phyloP scores from a whole-genome alignment of 371 early-diverging fungal species.

The Synchytrium microbalum region DNA sequence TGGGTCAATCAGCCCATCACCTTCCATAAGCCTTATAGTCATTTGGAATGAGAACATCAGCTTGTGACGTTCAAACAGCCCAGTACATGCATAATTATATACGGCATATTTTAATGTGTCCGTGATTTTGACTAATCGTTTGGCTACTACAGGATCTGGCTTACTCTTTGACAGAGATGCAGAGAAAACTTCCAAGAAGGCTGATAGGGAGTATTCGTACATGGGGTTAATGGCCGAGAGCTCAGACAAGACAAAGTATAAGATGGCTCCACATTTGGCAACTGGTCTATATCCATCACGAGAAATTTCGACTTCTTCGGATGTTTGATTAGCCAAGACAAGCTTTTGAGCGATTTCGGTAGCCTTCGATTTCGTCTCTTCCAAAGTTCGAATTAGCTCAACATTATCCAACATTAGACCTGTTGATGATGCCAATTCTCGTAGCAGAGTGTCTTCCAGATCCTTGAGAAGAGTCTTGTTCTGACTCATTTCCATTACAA shows the following conservation, averaged over 20 bases:
- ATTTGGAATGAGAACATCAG: slow-evolving; percentile 58
- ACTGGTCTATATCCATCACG: slow-evolving; percentile 49
- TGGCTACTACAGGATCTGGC: slow-evolving; percentile 45
- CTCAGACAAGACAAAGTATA: slow-evolving; percentile 52
- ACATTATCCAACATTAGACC: slow-evolving; percentile 56
- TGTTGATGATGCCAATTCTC: slow-evolving; percentile 51
- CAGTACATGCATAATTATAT: slow-evolving; percentile 54
- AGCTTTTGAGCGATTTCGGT: slow-evolving; percentile 52
- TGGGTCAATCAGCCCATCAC: slow-evolving; percentile 41
- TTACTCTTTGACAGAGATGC: slow-evolving; percentile 43
- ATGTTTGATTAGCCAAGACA: slow-evolving; percentile 49
- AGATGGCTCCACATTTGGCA: slow-evolving; percentile 50
- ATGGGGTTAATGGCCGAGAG: slow-evolving; percentile 53
- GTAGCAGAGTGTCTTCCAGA: slow-evolving; percentile 47
- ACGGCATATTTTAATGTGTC: slow-evolving; percentile 53
- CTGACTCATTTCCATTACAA: slow-evolving; percentile 46
- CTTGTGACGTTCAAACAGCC: slow-evolving; percentile 52
- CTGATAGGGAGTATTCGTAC: slow-evolving; percentile 52
- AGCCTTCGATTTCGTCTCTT: slow-evolving; percentile 54
- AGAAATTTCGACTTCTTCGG: slow-evolving; percentile 48
- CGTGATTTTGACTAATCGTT: slow-evolving; percentile 44
- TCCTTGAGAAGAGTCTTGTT: slow-evolving; percentile 48
- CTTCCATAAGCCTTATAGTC: slow-evolving; percentile 51
- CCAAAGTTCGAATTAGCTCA: slow-evolving; percentile 49
- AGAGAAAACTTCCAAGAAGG: slow-evolving; percentile 50